Conservation (phyloP, 2,329 filamentous ascomycete genomes). For the Ophiostoma ips region DNA sequence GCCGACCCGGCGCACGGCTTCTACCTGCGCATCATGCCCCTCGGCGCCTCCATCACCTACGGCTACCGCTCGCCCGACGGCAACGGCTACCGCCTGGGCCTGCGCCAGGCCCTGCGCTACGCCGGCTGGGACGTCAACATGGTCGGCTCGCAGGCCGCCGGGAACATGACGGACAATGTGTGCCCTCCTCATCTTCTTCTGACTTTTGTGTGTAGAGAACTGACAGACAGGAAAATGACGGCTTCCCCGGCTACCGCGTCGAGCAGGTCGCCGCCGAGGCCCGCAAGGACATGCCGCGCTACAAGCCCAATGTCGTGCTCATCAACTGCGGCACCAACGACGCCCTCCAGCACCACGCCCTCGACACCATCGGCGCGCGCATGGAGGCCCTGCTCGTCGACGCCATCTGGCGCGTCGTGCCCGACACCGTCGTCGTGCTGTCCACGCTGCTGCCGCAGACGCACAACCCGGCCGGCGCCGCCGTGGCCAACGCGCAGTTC, state of each 20-base stretch:
- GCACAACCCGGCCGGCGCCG: slow-evolving; percentile 9
- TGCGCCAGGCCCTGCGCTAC: slow-evolving; percentile 5
- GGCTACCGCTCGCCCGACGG: slow-evolving; percentile 22
- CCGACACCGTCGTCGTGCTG: slow-evolving; percentile 11
- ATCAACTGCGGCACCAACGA: slow-evolving; percentile 16
- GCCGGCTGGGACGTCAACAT: slow-evolving; percentile 6
- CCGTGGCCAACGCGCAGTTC: slow-evolving; percentile 12
- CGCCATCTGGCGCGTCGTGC: slow-evolving; percentile 15
- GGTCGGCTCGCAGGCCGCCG: slow-evolving; percentile 7
- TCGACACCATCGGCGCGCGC: slow-evolving; percentile 7
- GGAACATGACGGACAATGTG: slow-evolving; percentile 8
- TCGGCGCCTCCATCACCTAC: slow-evolving; percentile 30
- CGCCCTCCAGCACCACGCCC: slow-evolving; percentile 10
- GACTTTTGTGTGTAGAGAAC: background rate
- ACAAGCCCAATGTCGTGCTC: slow-evolving; percentile 14
- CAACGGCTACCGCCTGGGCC: slow-evolving; percentile 10
- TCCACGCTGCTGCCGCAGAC: slow-evolving; percentile 15
- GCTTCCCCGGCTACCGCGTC: slow-evolving; percentile 5
- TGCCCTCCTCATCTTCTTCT: background rate
- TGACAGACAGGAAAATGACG: slow-evolving; percentile 1
- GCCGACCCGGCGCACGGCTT: too few species aligned
- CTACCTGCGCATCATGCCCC: slow-evolving; percentile 30
- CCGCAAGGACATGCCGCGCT: background rate
- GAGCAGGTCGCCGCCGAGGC: slow-evolving; percentile 4
- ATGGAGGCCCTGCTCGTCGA: slow-evolving; percentile 14